phyloP scores from a whole-genome alignment of 805 yeast genomes.

The Metschnikowia cerradonensis region DNA sequence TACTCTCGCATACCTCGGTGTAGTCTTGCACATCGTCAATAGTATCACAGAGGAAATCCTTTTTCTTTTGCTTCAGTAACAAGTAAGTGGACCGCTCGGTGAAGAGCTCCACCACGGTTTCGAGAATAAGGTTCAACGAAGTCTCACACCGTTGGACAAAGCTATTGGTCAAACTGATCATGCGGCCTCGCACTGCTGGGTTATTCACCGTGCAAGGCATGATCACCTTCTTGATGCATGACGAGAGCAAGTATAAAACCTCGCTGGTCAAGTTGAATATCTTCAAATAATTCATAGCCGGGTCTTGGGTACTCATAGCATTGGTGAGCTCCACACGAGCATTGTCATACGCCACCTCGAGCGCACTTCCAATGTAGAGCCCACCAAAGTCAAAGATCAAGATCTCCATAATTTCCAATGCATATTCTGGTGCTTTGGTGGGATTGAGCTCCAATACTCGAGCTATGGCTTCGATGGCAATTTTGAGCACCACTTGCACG shows the following conservation, averaged over 20 bases:
- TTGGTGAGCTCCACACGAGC: constrained; percentile 33
- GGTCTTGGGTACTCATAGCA: constrained; percentile 19
- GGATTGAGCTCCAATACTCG: constrained; percentile 73
- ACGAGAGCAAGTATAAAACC: constrained; percentile 60
- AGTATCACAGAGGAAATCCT: constrained; percentile 54
- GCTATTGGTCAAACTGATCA: constrained; percentile 58
- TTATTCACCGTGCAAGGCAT: constrained; percentile 67
- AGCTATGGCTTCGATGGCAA: constrained; percentile 70
- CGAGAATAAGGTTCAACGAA: constrained; percentile 59
- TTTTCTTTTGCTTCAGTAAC: constrained; percentile 65
- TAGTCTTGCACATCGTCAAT: constrained; percentile 47
- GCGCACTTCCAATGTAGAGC: constrained; percentile 66
- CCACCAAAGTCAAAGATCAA: constrained; percentile 67
- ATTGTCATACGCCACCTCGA: constrained; percentile 62
- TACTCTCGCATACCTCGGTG: constrained; percentile 65
- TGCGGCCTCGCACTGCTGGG: constrained; percentile 53
- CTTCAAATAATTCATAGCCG: constrained; percentile 46
- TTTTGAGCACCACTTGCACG: constrained; percentile 62
- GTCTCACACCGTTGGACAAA: constrained; percentile 59
- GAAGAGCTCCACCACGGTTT: constrained; percentile 53
- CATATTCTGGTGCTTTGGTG: constrained; percentile 53
- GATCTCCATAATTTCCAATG: constrained; percentile 64
- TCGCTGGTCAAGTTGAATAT: constrained; percentile 54
- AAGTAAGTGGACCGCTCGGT: constrained; percentile 44
- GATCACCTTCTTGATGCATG: constrained; percentile 69